phyloP scores from a whole-genome alignment of 1,284 basidiomycete species.

The Ganoderma sp. region DNA sequence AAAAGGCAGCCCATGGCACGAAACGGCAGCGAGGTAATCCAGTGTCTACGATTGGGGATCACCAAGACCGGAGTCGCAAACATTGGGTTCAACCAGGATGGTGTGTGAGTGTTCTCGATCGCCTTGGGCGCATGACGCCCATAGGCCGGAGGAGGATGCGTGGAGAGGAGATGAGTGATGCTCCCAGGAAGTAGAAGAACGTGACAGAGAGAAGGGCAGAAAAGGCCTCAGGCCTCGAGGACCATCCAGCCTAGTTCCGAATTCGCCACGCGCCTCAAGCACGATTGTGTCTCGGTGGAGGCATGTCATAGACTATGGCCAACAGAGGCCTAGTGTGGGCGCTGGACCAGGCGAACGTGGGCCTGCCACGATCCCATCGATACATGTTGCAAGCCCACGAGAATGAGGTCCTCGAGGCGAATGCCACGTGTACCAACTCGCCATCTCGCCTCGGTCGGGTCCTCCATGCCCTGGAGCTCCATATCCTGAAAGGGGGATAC shows the following conservation, averaged over 20 bases:
- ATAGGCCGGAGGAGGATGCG: no score
- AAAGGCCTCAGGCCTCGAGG: not conserved
- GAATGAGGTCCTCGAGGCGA: conserved; percentile 64
- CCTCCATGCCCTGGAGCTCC: conserved; percentile 41
- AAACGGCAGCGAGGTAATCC: not conserved
- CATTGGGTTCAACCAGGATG: not conserved
- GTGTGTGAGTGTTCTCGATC: not conserved
- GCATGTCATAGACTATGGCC: not conserved
- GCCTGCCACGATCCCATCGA: conserved; percentile 82
- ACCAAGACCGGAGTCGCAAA: not conserved
- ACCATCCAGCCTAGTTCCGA: not conserved
- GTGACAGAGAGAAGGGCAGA: not conserved
- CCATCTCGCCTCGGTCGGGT: conserved; percentile 64
- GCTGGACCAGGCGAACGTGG: conserved; percentile 59
- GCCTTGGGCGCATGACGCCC: not conserved
- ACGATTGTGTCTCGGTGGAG: not conserved
- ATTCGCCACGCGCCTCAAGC: not conserved
- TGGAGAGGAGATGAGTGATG: not conserved
- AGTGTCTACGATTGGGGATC: not conserved
- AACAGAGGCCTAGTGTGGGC: conserved; percentile 16
- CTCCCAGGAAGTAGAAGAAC: not conserved
- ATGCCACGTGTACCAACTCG: conserved; percentile 62
- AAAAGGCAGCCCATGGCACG: conserved; percentile 10
- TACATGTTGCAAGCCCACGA: conserved; percentile 79
- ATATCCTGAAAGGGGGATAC: conserved; percentile 49